Evolutionary conservation across 805 yeast genomes (phyloP).

Genomic region (Candida methanosorbosa): DNA sequence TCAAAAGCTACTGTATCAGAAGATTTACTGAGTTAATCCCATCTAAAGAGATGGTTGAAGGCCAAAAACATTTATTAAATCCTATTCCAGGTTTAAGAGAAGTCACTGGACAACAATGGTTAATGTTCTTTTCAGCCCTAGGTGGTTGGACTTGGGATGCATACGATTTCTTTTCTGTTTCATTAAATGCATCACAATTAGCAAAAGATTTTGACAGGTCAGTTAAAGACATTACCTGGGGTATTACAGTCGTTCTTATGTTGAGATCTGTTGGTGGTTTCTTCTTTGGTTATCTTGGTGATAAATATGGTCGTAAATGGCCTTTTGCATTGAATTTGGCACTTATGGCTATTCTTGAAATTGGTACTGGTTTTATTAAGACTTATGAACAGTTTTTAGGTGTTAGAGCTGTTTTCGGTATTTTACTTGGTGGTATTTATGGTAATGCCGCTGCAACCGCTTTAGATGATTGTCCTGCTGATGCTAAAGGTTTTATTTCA

Average conservation of each 20-base stretch:
- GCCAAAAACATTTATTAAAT: constrained; percentile 38
- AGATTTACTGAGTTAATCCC: constrained; percentile 45
- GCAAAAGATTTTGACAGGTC: constrained; percentile 35
- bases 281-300: constrained; percentile 52
- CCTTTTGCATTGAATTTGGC: constrained; percentile 40
- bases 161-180: constrained; percentile 52
- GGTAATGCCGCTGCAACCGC: constrained; percentile 48
- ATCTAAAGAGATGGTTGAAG: constrained; percentile 26
- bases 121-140: constrained; percentile 44
- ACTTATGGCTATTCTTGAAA: constrained; percentile 43
- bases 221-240: constrained; percentile 53
- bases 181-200: constrained; percentile 38
- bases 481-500: constrained; percentile 49
- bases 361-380: constrained; percentile 54
- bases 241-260: constrained; percentile 61
- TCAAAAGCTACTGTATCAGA: constrained; percentile 29
- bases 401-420: constrained; percentile 55
- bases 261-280: constrained; percentile 59
- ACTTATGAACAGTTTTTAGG: constrained; percentile 51
- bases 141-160: constrained; percentile 61
- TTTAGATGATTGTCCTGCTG: constrained; percentile 42
- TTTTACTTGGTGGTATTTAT: constrained; percentile 48
- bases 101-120: constrained; percentile 48
- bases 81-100: constrained; percentile 51
- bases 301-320: constrained; percentile 53